phyloP scores from a whole-genome alignment of 1,284 basidiomycete genomes.

The Irpex sp. region DNA sequence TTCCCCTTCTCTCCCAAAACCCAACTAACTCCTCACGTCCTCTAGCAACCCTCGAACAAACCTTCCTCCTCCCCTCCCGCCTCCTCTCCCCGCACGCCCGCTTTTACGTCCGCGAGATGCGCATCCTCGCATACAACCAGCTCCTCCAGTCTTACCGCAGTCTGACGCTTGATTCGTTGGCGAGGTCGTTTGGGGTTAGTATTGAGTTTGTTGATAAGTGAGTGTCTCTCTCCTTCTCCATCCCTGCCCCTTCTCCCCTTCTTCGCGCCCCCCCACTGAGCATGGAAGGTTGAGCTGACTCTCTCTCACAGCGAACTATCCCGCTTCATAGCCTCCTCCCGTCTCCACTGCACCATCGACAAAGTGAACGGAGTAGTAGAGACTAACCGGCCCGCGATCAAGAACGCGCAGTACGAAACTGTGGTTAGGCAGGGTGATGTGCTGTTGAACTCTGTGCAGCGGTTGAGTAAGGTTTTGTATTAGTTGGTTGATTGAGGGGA shows the following conservation, averaged over 20 bases:
- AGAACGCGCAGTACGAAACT: slow-evolving; percentile 88
- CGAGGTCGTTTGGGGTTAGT: slow-evolving; percentile 86
- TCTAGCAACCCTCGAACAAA: slow-evolving; percentile 82
- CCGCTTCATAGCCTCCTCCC: slow-evolving; percentile 87
- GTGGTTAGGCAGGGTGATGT: slow-evolving; percentile 87
- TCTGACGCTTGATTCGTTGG: slow-evolving; percentile 85
- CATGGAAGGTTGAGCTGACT: not conserved
- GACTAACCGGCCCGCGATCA: slow-evolving; percentile 83
- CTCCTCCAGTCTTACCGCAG: slow-evolving; percentile 89
- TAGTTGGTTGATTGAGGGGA: slow-evolving; percentile 23
- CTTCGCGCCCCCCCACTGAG: too few species aligned
- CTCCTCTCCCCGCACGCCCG: slow-evolving; percentile 83
- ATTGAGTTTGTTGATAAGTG: slow-evolving; percentile 85
- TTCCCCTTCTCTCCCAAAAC: too few species aligned
- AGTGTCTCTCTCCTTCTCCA: slow-evolving; percentile 23
- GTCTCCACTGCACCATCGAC: slow-evolving; percentile 90
- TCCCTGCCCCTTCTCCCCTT: not conserved
- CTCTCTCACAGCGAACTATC: slow-evolving; percentile 69
- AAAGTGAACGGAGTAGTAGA: slow-evolving; percentile 92
- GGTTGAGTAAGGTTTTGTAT: slow-evolving; percentile 72
- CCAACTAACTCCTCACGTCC: too few species aligned
- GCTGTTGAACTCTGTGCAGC: slow-evolving; percentile 74
- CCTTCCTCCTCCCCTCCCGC: slow-evolving; percentile 81
- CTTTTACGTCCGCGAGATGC: slow-evolving; percentile 94
- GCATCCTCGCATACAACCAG: slow-evolving; percentile 91